These are phyloP conservation scores for Penicillium sp. DNA, from an alignment of 2,329 filamentous ascomycete genomes.

Conservation along the genomic window DNA sequence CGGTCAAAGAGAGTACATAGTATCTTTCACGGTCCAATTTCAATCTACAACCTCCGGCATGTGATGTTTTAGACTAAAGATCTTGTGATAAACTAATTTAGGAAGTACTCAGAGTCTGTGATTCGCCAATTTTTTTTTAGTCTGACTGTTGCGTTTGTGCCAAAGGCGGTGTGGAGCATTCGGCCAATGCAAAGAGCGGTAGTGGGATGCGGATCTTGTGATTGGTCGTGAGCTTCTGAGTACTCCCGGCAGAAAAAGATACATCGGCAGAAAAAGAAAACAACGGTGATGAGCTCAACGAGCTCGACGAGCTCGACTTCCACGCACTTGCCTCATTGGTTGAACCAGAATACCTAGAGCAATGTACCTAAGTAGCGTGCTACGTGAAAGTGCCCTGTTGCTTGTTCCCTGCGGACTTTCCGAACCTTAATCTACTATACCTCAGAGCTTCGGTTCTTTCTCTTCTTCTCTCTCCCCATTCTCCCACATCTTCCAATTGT, in stretches of 20 bases:
- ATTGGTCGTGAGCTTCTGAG: neutral
- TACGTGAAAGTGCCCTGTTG: neutral
- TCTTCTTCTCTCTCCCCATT: neutral
- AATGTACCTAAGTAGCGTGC: neutral
- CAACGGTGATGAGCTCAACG: neutral
- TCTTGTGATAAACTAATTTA: no score
- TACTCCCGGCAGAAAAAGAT: neutral
- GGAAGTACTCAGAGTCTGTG: no score
- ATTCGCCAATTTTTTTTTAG: no score
- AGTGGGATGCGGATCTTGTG: neutral
- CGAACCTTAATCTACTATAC: neutral
- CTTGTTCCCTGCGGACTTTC: neutral
- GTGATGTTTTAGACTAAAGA: no score
- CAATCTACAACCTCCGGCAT: no score
- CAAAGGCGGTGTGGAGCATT: neutral
- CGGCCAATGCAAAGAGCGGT: neutral
- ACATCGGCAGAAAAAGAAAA: slow-evolving; percentile 8
- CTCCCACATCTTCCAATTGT: neutral
- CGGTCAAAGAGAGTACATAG: neutral
- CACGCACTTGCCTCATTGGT: neutral
- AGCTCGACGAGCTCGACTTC: neutral
- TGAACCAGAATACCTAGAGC: neutral
- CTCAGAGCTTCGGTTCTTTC: neutral
- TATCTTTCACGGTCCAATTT: no score
- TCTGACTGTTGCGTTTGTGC: no score